Evolutionary conservation across 2,329 filamentous ascomycete species (phyloP), one percentile per base, ranked within the genome.

Genomic region (Claviceps capensis): DNA sequence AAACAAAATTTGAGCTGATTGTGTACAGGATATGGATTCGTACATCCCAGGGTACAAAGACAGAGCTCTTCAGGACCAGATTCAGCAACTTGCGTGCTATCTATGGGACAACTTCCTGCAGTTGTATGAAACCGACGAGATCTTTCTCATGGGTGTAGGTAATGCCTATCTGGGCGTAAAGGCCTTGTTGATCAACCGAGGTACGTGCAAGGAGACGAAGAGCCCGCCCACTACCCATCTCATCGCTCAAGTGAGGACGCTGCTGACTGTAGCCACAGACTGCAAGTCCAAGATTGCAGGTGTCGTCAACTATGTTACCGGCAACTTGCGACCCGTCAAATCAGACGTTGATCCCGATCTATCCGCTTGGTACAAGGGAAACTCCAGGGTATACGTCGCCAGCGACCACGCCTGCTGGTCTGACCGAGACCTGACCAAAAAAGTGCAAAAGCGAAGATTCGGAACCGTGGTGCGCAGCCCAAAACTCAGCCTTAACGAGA

Each of bases 81-180:
- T 79, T 0, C 81, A 85, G 55, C 83, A 91, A 55, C 72, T 96
- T 11, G 81, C 91, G 4, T 82, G 78, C 54, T 97, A 95, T 62
- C 72, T 98, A 14, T 98, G 93, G 93, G 90, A 96, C 60, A 98
- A 98, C 63, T 96, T 96, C 62, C 81, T 98, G 19, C 87, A 95
- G 72, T 75, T 86, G 36, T 82, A 83, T 49, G 70, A 84, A 2
- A 74, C 78, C 0, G 81, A 83, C 5, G 81, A 91, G 50, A 79
- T 97, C 16, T 86, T 95, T 63, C 73, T 98, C 22, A 75, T 98
- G 63, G 91, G 93, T 0, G 81, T 95, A 1, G 93, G 93, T n/a
- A 84, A 88, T 60, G 87, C 93, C 1, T 95, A 93, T 62, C 73
- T 86, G 3, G 89, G 88, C 1, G 79, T 96, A 47, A 84, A 93